These are phyloP conservation scores for Bothriochloa decipiens DNA, from an alignment of 176 grass and related monocot genomes.

Conservation along the genomic window DNA sequence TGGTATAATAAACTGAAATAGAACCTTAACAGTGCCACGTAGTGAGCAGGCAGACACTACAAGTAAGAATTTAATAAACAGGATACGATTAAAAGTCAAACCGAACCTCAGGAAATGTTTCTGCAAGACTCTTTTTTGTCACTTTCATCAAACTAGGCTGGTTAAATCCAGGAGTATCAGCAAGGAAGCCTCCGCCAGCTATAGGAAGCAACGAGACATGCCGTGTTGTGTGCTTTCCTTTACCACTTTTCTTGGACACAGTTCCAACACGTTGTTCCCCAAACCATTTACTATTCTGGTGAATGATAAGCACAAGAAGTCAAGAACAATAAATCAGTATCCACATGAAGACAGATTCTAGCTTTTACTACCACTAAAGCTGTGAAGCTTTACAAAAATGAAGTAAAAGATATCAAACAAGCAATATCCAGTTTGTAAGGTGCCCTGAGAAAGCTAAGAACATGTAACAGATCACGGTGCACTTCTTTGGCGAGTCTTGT, in stretches of 20 bases:
- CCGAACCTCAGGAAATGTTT: slow-evolving; percentile 84
- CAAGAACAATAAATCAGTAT: slow-evolving; percentile 28
- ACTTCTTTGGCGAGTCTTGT: neutral
- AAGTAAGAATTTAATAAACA: slow-evolving; percentile 22
- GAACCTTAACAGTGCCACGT: neutral
- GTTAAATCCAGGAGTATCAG: slow-evolving; percentile 98
- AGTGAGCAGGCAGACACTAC: neutral
- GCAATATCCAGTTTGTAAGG: neutral
- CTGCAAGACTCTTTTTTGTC: slow-evolving; percentile 73
- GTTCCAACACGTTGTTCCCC: slow-evolving; percentile 93
- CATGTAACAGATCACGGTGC: slow-evolving; percentile 2
- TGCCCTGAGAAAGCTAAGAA: neutral
- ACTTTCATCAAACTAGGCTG: slow-evolving; percentile 96
- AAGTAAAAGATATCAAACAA: slow-evolving; percentile 25
- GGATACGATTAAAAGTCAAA: neutral
- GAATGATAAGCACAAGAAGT: slow-evolving; percentile 22
- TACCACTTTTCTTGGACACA: slow-evolving; percentile 93
- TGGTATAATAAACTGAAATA: neutral
- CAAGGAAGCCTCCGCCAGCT: slow-evolving; percentile 78
- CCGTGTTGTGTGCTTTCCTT: slow-evolving; percentile 93
- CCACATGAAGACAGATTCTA: slow-evolving; percentile 8
- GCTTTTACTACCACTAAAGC: slow-evolving; percentile 8
- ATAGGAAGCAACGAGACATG: slow-evolving; percentile 94
- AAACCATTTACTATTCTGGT: slow-evolving; percentile 92
- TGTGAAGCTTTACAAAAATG: neutral